Base-by-base conservation (phyloP, 1,139 yeast genomes). In the Dujonia santamariae region DNA sequence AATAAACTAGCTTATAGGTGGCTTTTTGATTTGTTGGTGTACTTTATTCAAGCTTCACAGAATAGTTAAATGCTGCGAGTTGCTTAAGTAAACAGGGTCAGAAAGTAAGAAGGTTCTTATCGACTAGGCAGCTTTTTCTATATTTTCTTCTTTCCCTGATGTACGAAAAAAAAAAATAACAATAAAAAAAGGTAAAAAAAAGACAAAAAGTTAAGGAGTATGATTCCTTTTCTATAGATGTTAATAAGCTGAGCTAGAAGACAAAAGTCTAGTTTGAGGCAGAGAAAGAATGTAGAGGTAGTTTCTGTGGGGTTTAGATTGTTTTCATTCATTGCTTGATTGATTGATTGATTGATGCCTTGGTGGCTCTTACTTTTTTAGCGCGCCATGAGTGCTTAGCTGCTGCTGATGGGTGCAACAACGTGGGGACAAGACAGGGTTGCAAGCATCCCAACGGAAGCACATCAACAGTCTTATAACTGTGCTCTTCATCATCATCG, bases 121-220 rank as follows among this genome's bases (percentile, higher is more conserved):
- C 9, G 9, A 25, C 23, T 20, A 11, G n/a, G 19, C 21, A 20
- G 26, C 26, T 24, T 15, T n/a, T 17, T 29, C 26, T 19, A 19
- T n/a, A 22, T 28, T 31, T 33, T 33, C 36, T 33, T 33, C 36
- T 33, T 33, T 33, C 36, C 36, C 36, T 33, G 36, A 7, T 9
- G 20, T 19, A 16, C 24, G 12, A 28, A 33, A 21, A 33, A 28
- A 28, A 28, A 33, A 33, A 20, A 27, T 17, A 28, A 27, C 6
- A 28, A 26, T 12, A 19, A 28, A 26, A 28, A 13, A 19, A 26
- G 27, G 6, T 6, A 13, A 12, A 16, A 16, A 17, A 15, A 26
- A 18, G 16, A 25, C 9, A 22, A 22, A 22, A 22, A 14, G n/a
- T 6, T 11, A 22, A 11, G 12, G 25, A 7, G 25, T 22, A 14